These are phyloP conservation scores for Diaporthe ilicicola DNA, from an alignment of 2,329 filamentous ascomycete species.

Conservation along the genomic window DNA sequence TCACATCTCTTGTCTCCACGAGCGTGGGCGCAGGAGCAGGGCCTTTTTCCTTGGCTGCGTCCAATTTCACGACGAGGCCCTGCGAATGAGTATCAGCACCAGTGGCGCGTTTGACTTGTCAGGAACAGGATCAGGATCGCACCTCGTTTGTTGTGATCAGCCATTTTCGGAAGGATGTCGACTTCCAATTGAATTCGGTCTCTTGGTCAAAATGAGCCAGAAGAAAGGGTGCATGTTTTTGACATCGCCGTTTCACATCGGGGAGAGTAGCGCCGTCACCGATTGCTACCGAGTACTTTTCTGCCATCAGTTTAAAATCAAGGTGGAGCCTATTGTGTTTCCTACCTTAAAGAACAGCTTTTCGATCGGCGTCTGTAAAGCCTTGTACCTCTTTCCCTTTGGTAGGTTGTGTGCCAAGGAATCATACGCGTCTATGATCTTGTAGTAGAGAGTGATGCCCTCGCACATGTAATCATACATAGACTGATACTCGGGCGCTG, in stretches of 20 bases:
- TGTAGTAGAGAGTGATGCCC: slow-evolving; percentile 71
- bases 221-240: slow-evolving; percentile 60
- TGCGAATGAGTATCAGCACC: slow-evolving; percentile 31
- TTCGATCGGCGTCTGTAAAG: slow-evolving; percentile 41
- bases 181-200: slow-evolving; percentile 50
- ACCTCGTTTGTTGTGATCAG: slow-evolving; percentile 43
- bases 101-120: slow-evolving; percentile 11
- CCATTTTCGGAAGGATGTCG: slow-evolving; percentile 59
- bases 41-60: slow-evolving; percentile 7
- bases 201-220: slow-evolving; percentile 60
- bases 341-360: slow-evolving; percentile 48
- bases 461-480: slow-evolving; percentile 69
- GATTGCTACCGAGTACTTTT: slow-evolving; percentile 58
- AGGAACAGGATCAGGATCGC: neutral
- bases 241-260: slow-evolving; percentile 57
- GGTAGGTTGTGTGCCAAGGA: slow-evolving; percentile 36
- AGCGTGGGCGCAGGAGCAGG: neutral
- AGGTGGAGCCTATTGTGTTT: neutral
- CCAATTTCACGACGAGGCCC: slow-evolving; percentile 32
- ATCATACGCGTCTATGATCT: slow-evolving; percentile 65
- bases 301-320: slow-evolving; percentile 23
- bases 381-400: slow-evolving; percentile 46
- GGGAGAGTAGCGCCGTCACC: slow-evolving; percentile 62
- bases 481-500: slow-evolving; percentile 62
- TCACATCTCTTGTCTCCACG: slow-evolving; percentile 31